Base-by-base conservation (phyloP, 2,329 filamentous ascomycete genomes). In the Fonsecaea multimorphosa region DNA sequence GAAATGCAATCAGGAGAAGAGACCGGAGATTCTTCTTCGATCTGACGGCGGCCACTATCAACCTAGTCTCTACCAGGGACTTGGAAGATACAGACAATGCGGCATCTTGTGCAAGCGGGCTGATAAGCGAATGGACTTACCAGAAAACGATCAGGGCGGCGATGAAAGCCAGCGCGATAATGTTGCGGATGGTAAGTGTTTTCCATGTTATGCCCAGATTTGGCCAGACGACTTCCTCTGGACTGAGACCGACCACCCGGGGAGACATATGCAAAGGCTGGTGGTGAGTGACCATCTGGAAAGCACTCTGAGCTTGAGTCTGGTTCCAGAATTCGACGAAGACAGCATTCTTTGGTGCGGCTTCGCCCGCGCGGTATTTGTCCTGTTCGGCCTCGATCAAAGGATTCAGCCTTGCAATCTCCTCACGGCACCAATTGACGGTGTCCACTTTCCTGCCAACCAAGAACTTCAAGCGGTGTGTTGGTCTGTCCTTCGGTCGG, bases 401-500 rank as follows among this genome's bases (percentile, higher is more conserved):
- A 0, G 91, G 89, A 59, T 90, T 89, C 52, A 96, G 85, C 56
- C 88, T 87, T 69, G 89, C 86, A 59, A 97, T 86, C 77, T 96
- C 90, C 1, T 84, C 82, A 58, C 95, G 90, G 69, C 88, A 91
- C 90, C 91, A 97, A 68, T 94, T 88, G 77, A 99, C 97, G 0
- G 93, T 95, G 79, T 99, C 95, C 16, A 97, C 93, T 77, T 96
- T 95, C 75, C 92, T 89, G 71, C 93, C 91, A 70, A 93, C 85
- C 24, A 95, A 77, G 5, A 85, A 83, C 75, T 90, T 91, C 62
- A 89, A 80, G 36, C 87, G 87, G 75, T 97, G 93, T 1, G 89
- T 88, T 1, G 93, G 93, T 51, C 93, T 86, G 72, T 92, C 85
- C 77, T 91, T 89, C 9, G 83, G 80, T 16, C 87, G 84, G 44